These are phyloP conservation scores for Backusella westeae DNA, from an alignment of 192 early-diverging fungal genomes.

Conservation along the genomic window DNA sequence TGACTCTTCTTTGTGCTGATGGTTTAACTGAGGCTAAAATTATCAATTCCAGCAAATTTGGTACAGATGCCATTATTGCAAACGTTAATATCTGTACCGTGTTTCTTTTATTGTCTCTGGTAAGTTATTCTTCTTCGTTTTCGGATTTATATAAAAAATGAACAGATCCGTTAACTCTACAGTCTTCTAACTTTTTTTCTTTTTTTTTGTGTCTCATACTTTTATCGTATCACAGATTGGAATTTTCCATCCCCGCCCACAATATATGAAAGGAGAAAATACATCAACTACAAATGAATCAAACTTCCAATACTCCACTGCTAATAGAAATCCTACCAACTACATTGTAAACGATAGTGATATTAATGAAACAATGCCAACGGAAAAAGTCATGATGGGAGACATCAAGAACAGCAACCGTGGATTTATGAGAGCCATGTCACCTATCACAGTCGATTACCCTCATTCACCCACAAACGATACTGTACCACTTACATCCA, in stretches of 20 bases:
- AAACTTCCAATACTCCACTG: not conserved
- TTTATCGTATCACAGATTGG: not conserved
- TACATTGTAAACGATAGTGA: not conserved
- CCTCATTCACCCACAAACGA: slow-evolving; percentile 11
- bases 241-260: slow-evolving; percentile 17
- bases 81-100: slow-evolving; percentile 15
- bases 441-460: slow-evolving; percentile 16
- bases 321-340: not conserved
- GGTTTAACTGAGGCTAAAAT: slow-evolving; percentile 18
- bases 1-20: slow-evolving; percentile 28
- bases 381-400: not conserved
- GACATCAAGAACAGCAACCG: not conserved
- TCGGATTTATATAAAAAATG: not conserved
- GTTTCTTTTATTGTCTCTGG: slow-evolving; percentile 17
- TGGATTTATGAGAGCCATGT: slow-evolving; percentile 22
- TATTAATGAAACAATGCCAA: not conserved
- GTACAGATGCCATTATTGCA: slow-evolving; percentile 19
- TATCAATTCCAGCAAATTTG: slow-evolving; percentile 24
- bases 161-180: not conserved
- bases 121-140: not conserved
- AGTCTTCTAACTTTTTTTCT: not conserved
- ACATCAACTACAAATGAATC: slow-evolving; percentile 6
- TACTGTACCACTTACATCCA: slow-evolving; percentile 11
- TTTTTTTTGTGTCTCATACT: not conserved
- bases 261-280: not conserved